Percentiles rank a stretch among this genome's conserved stretches.
phyloP scores from a whole-genome alignment of 768 basidiomycete genomes.

The Termitomyces sp. region DNA sequence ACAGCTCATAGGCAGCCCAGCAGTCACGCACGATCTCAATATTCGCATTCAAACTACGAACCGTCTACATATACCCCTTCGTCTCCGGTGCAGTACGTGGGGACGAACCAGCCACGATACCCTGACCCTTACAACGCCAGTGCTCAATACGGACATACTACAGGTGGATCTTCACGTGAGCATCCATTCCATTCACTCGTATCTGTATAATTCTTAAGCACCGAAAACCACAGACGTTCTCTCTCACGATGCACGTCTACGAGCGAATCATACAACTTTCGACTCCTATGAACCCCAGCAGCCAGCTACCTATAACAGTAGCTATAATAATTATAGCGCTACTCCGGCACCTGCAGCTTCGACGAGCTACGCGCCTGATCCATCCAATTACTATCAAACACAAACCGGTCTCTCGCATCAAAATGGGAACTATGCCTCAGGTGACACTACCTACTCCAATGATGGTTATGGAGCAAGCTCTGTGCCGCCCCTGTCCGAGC shows the following conservation, averaged over 20 bases:
- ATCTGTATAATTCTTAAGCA: conserved; percentile 2
- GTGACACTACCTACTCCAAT: conserved; percentile 49
- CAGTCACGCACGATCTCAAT: conserved; percentile 19
- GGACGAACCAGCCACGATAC: conserved; percentile 26
- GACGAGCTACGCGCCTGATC: conserved; percentile 18
- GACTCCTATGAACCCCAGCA: conserved; percentile 40
- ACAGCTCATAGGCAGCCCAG: conserved; percentile 14
- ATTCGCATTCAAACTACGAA: conserved; percentile 20
- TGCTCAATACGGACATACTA: conserved; percentile 46
- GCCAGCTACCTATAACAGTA: conserved; percentile 9
- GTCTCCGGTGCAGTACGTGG: conserved; percentile 28
- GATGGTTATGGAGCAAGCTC: conserved; percentile 23
- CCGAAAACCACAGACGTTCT: conserved; percentile 46
- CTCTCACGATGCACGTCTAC: conserved; percentile 44
- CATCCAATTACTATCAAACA: conserved; percentile 31
- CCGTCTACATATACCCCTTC: conserved; percentile 22
- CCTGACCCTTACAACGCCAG: conserved; percentile 27
- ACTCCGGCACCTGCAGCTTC: conserved; percentile 23
- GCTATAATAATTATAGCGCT: conserved; percentile 16
- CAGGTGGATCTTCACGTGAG: conserved; percentile 52
- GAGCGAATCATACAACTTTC: conserved; percentile 40
- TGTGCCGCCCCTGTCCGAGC: conserved; percentile 29
- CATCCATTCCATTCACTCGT: conserved; percentile 3
- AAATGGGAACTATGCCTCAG: conserved; percentile 48
- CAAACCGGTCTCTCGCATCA: conserved; percentile 17